phyloP scores from a whole-genome alignment of 176 grass and related monocot species.

The Chrysopogon serrulatus region DNA sequence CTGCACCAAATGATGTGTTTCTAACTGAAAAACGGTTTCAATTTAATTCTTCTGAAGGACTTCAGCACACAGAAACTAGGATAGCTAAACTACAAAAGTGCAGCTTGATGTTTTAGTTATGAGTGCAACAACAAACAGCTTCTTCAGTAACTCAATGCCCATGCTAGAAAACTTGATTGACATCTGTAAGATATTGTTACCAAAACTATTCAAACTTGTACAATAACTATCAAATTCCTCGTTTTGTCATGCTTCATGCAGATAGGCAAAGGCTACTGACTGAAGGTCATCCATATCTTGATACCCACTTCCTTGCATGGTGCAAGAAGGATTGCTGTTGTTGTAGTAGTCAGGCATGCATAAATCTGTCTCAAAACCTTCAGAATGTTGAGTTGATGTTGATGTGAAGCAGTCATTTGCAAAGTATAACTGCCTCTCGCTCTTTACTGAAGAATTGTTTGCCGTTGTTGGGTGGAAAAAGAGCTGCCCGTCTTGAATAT shows the following conservation, averaged over 20 bases:
- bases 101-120: not conserved
- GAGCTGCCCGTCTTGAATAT: conserved; percentile 10
- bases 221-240: not conserved
- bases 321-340: conserved; percentile 34
- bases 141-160: conserved; percentile 2
- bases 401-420: conserved; percentile 30
- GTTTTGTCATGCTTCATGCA: conserved; percentile 49
- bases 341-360: conserved; percentile 22
- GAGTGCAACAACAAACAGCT: conserved; percentile 13
- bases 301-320: conserved; percentile 34
- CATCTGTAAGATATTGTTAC: conserved; percentile 21
- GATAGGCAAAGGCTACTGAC: conserved; percentile 59
- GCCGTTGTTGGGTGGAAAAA: conserved; percentile 21
- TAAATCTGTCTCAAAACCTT: conserved; percentile 38
- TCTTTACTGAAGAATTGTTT: conserved; percentile 41
- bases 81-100: not conserved
- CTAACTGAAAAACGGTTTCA: not conserved
- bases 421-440: conserved; percentile 29
- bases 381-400: conserved; percentile 33
- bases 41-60: not conserved
- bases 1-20: not conserved
- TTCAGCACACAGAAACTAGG: not conserved
- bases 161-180: conserved; percentile 13
- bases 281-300: conserved; percentile 70
- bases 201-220: conserved; percentile 16